Evolutionary conservation across 257 asterid species (phyloP), one percentile per base, ranked within the genome.

Genomic region (Nicotiana tabacum): DNA sequence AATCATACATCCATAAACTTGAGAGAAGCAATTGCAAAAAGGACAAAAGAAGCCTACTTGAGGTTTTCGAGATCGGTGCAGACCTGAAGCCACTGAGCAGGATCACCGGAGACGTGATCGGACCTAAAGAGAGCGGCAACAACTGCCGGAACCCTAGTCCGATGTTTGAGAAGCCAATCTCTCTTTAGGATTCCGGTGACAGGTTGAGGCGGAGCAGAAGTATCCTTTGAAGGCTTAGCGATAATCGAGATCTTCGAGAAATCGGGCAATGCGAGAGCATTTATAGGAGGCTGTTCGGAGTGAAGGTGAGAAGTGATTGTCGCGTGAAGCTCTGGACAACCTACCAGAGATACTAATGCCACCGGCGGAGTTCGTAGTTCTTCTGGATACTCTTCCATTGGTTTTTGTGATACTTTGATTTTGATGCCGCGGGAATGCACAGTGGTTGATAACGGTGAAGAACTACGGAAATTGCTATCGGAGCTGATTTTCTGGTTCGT

Each of bases 331-430:
- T 91, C 98, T 77, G 94, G 89, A 65, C 94, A 96, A 0, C 99
- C 99, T 5, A 96, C 92, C 24, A 94, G 81, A 18, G 98, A 90
- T 46, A 91, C 85, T 21, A 96, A 81, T 43, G 95, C 93, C 16
- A 96, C 95, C 83, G 99, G 99, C 81, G 98, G 99, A 12, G 97
- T 93, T 15, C 98, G 94, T 13, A 96, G 91, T 88, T 96, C 99
- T 85, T 91, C 98, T 43, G 98, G 97, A 84, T 88, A 94, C 39
- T 94, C 99, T 62, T 96, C 99, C 99, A 96, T 96, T 58, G 61
- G 15, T 66, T 35, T 56, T 43, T 17, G 33, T 66, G 16, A 30
- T 48, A 13, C 39, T 72, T 57, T 18, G 77, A 69, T 39, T 68
- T 29, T 33, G 74, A 66, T 66, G 0, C 0, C 3, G 24, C 24